Evolutionary conservation across 192 early-diverging fungal species (phyloP), one percentile per base, ranked within the genome.

Genomic region (Coemansia sp.): DNA sequence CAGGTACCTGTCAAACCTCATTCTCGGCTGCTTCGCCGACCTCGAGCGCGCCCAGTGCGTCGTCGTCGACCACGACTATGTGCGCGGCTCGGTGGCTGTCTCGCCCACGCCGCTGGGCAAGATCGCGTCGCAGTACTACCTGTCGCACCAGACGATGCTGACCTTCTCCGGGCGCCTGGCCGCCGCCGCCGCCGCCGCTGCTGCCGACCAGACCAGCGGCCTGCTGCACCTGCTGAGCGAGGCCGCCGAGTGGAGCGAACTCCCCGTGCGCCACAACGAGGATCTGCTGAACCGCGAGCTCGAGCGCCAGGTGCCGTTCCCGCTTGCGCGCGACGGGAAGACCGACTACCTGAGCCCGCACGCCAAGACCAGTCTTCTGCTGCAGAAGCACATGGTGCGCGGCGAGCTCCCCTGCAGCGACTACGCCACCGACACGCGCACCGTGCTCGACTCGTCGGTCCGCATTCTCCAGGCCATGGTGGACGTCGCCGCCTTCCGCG

Each of bases 381-480:
- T 97, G n/a, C 93, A 98, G 72, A 90, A 91, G 1, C 94, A 96
- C 74, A 72, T 98, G 74, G 81, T 87, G n/a, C 85, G 96, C 32
- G 84, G 89, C 38, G 79, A 84, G 21, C 74, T 99, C 23, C 94
- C 96, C 0, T 90, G 89, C 61, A 81, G 92, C 47, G 98, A 99
- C 85, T 98, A 94, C 76, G 79, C 86, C 26, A 97, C 96, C 0
- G 98, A 99, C 77, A 91, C 89, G 5, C 88, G 91, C 4, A 90
- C 92, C 1, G 94, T 99, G 9, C 77, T 99, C 32, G 96, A 98
- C 73, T 92, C 94, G 64, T 84, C 92, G 39, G 90, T 98, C 52
- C 95, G 96, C 67, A 88, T 99, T 37, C 77, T 93, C 67, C 91
- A 93, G 84, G 96, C 98, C 19, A 96, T 98, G 94, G 88, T 98